These are phyloP conservation scores for Suhomyces faveliae DNA, from an alignment of 805 yeast genomes.

Conservation along the genomic window DNA sequence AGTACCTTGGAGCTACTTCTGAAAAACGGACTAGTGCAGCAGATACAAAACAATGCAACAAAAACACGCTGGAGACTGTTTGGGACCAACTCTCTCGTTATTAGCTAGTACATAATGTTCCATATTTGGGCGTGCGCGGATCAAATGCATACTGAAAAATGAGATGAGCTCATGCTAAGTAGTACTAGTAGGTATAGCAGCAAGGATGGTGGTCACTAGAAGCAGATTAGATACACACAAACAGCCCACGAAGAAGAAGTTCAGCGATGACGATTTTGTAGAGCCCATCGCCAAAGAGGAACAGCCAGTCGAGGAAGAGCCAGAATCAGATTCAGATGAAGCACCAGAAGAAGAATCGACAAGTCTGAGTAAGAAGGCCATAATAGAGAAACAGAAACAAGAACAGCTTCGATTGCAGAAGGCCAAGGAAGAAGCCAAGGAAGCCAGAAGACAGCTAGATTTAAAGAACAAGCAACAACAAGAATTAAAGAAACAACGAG, in stretches of 20 bases:
- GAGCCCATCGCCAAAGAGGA: neutral
- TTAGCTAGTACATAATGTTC: neutral
- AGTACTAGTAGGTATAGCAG: neutral
- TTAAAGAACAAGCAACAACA: conserved; percentile 36
- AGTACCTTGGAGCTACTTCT: conserved; percentile 24
- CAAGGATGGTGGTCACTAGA: conserved; percentile 30
- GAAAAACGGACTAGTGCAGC: conserved; percentile 17
- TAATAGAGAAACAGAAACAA: conserved; percentile 26
- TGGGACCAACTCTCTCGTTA: conserved; percentile 32
- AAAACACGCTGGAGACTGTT: conserved; percentile 33
- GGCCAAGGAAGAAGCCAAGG: conserved; percentile 28
- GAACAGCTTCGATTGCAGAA: conserved; percentile 22
- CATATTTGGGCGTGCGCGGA: conserved; percentile 8
- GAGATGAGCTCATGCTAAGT: conserved; percentile 5
- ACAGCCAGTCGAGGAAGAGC: conserved; percentile 7
- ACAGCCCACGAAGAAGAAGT: conserved; percentile 30
- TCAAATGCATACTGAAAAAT: conserved; percentile 2
- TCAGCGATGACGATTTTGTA: conserved; percentile 25
- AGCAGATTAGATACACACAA: conserved; percentile 18
- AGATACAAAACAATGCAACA: conserved; percentile 24
- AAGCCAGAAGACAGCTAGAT: conserved; percentile 36
- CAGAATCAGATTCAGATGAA: conserved; percentile 28
- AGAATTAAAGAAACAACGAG: conserved; percentile 23
- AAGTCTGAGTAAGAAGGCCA: conserved; percentile 23
- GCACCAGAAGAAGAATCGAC: conserved; percentile 48